A percentile compares a stretch with the other conserved stretches of the same genome.
phyloP scores from a whole-genome alignment of 2,329 filamentous ascomycete genomes.

The Trichophyton mentagrophytes region DNA sequence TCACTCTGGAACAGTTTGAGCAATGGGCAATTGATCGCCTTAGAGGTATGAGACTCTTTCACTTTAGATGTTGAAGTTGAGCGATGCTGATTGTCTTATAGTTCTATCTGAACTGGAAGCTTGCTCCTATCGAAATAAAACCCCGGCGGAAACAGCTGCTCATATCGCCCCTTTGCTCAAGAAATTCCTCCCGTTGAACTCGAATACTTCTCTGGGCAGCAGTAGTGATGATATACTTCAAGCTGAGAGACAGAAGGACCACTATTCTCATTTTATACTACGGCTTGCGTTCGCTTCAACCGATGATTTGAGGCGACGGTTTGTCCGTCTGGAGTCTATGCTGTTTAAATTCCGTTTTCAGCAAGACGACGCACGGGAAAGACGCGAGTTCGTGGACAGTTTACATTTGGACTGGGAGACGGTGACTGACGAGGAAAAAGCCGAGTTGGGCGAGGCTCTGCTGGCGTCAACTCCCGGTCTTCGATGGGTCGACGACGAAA shows the following conservation, averaged over 20 bases:
- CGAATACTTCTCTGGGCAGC: slow-evolving; percentile 52
- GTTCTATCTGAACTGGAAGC: slow-evolving; percentile 54
- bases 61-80: not conserved
- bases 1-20: slow-evolving; percentile 93
- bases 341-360: slow-evolving; percentile 74
- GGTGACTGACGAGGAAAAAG: slow-evolving; percentile 68
- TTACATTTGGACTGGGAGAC: slow-evolving; percentile 75
- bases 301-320: slow-evolving; percentile 77
- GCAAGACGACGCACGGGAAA: slow-evolving; percentile 61
- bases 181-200: slow-evolving; percentile 70
- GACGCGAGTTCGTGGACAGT: slow-evolving; percentile 60
- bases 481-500: slow-evolving; percentile 55
- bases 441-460: slow-evolving; percentile 50
- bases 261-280: slow-evolving; percentile 96
- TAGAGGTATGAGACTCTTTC: slow-evolving; percentile 44
- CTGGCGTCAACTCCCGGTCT: slow-evolving; percentile 41
- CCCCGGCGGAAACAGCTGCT: slow-evolving; percentile 62
- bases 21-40: slow-evolving; percentile 95
- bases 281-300: slow-evolving; percentile 84
- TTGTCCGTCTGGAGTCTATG: slow-evolving; percentile 74
- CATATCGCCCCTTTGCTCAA: slow-evolving; percentile 80
- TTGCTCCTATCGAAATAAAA: slow-evolving; percentile 87
- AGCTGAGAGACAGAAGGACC: slow-evolving; percentile 77
- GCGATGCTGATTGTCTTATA: slow-evolving; percentile 10
- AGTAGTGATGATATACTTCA: slow-evolving; percentile 43